These are phyloP conservation scores for Exophiala dermatitidis DNA, from an alignment of 2,329 filamentous ascomycete genomes.

Conservation along the genomic window DNA sequence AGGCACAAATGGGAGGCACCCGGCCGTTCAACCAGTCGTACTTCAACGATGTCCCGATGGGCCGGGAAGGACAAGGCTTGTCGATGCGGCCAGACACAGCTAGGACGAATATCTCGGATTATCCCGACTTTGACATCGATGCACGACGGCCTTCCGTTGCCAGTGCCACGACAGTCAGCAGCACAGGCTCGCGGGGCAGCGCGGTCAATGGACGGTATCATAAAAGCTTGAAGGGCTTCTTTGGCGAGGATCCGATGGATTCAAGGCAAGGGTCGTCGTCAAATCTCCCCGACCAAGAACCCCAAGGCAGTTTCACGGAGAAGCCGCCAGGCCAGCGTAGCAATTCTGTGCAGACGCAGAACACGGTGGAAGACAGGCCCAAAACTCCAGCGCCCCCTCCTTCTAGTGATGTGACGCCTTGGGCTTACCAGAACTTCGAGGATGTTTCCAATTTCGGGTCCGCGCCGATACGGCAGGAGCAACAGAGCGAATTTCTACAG, in stretches of 20 bases:
- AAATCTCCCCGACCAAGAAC: constrained; percentile 49
- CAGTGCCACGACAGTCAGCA: constrained; percentile 80
- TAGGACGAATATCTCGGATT: constrained; percentile 50
- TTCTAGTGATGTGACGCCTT: constrained; percentile 90
- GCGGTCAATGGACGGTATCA: constrained; percentile 60
- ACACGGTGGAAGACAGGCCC: constrained; percentile 35
- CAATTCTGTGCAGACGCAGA: constrained; percentile 69
- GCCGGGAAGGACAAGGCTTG: constrained; percentile 53
- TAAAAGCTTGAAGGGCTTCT: constrained; percentile 84
- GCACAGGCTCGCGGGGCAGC: constrained; percentile 70
- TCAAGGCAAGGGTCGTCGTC: constrained; percentile 41
- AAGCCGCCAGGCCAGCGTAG: constrained; percentile 53
- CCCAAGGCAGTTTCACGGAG: constrained; percentile 51
- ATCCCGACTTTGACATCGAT: constrained; percentile 57
- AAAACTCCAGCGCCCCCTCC: constrained; percentile 61
- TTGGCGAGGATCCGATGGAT: constrained; percentile 76
- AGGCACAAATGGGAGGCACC: constrained; percentile 21
- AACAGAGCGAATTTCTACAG: constrained; percentile 57
- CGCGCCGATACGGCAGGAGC: constrained; percentile 26
- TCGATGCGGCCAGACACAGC: constrained; percentile 55
- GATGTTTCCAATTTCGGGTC: constrained; percentile 34
- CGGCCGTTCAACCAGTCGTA: constrained; percentile 24
- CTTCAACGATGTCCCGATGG: constrained; percentile 14
- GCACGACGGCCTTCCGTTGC: constrained; percentile 79
- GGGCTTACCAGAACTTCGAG: constrained; percentile 82